phyloP scores from a whole-genome alignment of 2,329 filamentous ascomycete species.

The Epichloe sibirici region DNA sequence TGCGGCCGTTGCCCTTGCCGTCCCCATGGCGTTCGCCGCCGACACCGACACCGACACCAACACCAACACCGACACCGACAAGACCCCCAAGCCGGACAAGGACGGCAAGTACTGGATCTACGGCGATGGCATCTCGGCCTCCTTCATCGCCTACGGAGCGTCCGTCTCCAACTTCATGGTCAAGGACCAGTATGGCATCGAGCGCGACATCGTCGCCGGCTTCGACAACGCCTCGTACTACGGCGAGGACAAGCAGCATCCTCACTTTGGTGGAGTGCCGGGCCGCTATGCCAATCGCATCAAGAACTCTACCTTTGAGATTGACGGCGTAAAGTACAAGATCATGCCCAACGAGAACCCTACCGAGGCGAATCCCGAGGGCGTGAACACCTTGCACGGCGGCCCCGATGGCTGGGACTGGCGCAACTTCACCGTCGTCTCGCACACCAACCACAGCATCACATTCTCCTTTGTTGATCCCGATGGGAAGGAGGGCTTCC shows the following conservation, averaged over 20 bases:
- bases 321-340: constrained; percentile 50
- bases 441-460: constrained; percentile 53
- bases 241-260: constrained; percentile 48
- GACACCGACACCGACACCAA: neutral
- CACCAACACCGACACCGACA: constrained; percentile 6
- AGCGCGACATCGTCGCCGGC: constrained; percentile 59
- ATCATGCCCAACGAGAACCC: constrained; percentile 53
- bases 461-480: constrained; percentile 65
- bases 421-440: constrained; percentile 65
- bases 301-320: constrained; percentile 60
- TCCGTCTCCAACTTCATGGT: constrained; percentile 61
- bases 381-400: constrained; percentile 55
- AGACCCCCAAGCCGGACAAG: constrained; percentile 31
- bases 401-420: constrained; percentile 64
- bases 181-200: constrained; percentile 53
- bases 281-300: constrained; percentile 74
- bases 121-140: constrained; percentile 51
- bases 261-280: constrained; percentile 60
- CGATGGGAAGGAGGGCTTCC: constrained; percentile 65
- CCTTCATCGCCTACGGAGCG: constrained; percentile 65
- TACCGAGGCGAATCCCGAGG: constrained; percentile 34
- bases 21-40: constrained; percentile 9
- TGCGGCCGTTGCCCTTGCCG: constrained; percentile 9
- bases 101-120: constrained; percentile 62
- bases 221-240: constrained; percentile 70